Evolutionary conservation across 352 stramenopile genomes (phyloP), one percentile per base, ranked within the genome.

Genomic region (Elongisporangium undulatum): DNA sequence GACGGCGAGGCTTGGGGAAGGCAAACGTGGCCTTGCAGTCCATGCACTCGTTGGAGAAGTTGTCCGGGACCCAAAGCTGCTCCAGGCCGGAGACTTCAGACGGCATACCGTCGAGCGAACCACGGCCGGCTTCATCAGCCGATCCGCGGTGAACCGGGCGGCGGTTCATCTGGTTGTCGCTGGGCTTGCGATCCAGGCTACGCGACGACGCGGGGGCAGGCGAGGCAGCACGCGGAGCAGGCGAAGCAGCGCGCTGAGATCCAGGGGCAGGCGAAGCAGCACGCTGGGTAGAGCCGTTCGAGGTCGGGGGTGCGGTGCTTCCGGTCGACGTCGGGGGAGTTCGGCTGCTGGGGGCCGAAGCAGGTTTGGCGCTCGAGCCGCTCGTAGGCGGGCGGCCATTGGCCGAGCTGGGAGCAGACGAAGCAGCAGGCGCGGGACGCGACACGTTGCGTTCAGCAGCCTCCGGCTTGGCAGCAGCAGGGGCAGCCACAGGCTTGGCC

Each of bases 11-110:
- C 67, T 92, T 91, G 45, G 80, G 78, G 59, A 93, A 92, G 39
- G 80, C 84, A 61, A 95, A 95, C 17, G 73, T 61, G n/a, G 80
- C 64, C 53, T 90, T 89, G 66, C 85, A 95, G 72, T 95, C 84
- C 85, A 95, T 95, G 62, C 85, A 95, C 55, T 95, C 83, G 63
- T 23, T 79, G 21, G 83, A 92, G 50, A 95, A 95, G 72, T 92
- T 91, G 74, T 95, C 82, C 0, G 85, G 85, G 26, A 95, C 83
- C 85, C 85, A 95, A 51, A 95, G 77, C 69, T 93, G 85, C 56
- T 95, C 82, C 3, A 95, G 76, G 5, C 80, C 79, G 4, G 85
- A 82, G 3, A 92, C 83, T 39, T 87, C 79, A 0, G 71, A 55
- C 0, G 79, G 79, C 24, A 82, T 54, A 39, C 66, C 63, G 62